Conservation (phyloP, 1,284 basidiomycete species). For the Gymnopus androsaceus region DNA sequence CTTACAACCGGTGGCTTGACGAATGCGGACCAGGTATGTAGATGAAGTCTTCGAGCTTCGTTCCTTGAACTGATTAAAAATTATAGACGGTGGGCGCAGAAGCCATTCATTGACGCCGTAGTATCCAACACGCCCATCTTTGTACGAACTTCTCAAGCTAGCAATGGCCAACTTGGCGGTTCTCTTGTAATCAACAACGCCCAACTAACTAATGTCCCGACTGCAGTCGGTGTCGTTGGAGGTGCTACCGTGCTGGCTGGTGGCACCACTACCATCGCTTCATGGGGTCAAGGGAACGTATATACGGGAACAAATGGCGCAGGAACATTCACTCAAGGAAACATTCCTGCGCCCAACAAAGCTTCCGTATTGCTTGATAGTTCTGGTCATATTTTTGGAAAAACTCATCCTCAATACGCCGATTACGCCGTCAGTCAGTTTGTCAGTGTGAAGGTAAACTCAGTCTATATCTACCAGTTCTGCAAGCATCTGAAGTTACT, state of each 20-base stretch:
- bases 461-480: too few relatives aligned
- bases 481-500: too few relatives aligned
- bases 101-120: constrained; percentile 50
- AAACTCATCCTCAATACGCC: constrained; percentile 58
- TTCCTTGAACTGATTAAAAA: constrained; percentile 37
- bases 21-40: constrained; percentile 24
- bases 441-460: constrained; percentile 59
- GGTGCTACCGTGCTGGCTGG: constrained; percentile 46
- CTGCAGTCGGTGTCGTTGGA: constrained; percentile 45
- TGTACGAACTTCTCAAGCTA: constrained; percentile 29
- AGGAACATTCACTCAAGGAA: constrained; percentile 43
- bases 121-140: constrained; percentile 40
- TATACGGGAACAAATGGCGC: constrained; percentile 42
- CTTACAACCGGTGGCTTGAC: constrained; percentile 42
- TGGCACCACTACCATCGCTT: constrained; percentile 45
- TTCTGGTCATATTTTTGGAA: constrained; percentile 52
- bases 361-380: constrained; percentile 47
- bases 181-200: constrained; percentile 52
- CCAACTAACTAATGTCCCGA: constrained; percentile 44
- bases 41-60: constrained; percentile 20
- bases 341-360: constrained; percentile 43
- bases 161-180: constrained; percentile 30
- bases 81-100: constrained; percentile 23
- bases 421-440: constrained; percentile 55
- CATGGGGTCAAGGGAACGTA: constrained; percentile 63